phyloP scores from a whole-genome alignment of 1,284 basidiomycete species.

The Ganoderma meredithae region DNA sequence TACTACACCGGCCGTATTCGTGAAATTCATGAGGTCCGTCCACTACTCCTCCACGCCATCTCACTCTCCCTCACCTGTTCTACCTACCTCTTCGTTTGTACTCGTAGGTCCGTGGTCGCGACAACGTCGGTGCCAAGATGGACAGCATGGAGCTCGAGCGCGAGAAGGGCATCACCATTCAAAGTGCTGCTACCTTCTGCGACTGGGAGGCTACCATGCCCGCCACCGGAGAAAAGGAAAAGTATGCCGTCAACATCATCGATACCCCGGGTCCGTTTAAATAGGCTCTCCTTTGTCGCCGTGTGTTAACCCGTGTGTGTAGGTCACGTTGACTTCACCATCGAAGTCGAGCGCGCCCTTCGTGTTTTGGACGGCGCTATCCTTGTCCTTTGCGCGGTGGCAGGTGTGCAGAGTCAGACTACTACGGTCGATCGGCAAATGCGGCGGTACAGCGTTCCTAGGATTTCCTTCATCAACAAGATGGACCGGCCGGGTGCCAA shows the following conservation, averaged over 20 bases:
- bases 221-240: conserved; percentile 71
- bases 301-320: conserved; percentile 12
- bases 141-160: conserved; percentile 99
- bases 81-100: background rate
- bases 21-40: conserved; percentile 94
- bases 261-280: conserved; percentile 86
- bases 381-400: conserved; percentile 95
- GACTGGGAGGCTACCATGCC: conserved; percentile 89
- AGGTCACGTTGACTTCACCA: conserved; percentile 99
- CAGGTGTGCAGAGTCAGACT: conserved; percentile 97
- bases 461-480: conserved; percentile 98
- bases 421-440: conserved; percentile 99
- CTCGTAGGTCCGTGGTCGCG: conserved; percentile 84
- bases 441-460: conserved; percentile 94
- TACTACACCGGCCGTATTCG: conserved; percentile 97
- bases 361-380: conserved; percentile 98
- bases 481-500: conserved; percentile 99
- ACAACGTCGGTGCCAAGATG: conserved; percentile 99
- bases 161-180: conserved; percentile 99
- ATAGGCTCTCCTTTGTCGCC: background rate
- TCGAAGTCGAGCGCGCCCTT: conserved; percentile 97
- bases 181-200: conserved; percentile 98
- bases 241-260: conserved; percentile 97
- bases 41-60: conserved; percentile 11
- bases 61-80: conserved; percentile 13